Evolutionary conservation across 106 monocot genomes (phyloP).

Genomic region (Alisma plantagoaquatica): DNA sequence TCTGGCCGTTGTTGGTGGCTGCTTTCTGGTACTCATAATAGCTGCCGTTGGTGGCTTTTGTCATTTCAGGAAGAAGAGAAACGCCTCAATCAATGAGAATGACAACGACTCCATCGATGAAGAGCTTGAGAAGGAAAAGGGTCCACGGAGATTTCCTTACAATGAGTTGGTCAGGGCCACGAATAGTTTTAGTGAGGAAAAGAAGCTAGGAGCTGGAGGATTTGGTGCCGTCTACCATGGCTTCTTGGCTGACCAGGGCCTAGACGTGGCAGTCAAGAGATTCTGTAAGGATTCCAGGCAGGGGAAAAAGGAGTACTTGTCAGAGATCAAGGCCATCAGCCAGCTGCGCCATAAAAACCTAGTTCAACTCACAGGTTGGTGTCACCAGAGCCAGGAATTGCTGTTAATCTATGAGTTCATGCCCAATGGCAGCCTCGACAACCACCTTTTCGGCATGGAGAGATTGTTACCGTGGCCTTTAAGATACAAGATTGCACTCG

Average conservation of each 20-base stretch:
- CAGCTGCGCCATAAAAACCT: no score
- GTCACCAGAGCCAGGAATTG: neutral
- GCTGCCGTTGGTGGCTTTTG: neutral
- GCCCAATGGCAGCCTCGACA: no score
- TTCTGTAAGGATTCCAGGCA: neutral
- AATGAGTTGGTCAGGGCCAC: constrained; percentile 17
- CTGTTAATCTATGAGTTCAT: no score
- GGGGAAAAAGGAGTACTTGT: neutral
- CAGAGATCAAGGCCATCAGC: neutral
- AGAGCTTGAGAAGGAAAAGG: no score
- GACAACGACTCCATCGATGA: neutral
- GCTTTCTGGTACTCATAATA: no score
- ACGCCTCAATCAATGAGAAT: neutral
- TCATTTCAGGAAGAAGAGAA: neutral
- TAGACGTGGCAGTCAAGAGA: neutral
- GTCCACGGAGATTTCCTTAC: constrained; percentile 10
- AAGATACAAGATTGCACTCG: no score
- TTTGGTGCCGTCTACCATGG: constrained; percentile 31
- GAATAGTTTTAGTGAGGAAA: constrained; percentile 19
- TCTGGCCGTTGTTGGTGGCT: neutral
- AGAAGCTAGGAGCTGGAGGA: no score
- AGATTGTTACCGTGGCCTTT: neutral
- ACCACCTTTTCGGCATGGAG: no score
- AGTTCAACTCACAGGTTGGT: neutral
- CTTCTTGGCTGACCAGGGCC: neutral